Conservation (phyloP, 176 grass and related monocot species). For the Calamus simplicifolius region DNA sequence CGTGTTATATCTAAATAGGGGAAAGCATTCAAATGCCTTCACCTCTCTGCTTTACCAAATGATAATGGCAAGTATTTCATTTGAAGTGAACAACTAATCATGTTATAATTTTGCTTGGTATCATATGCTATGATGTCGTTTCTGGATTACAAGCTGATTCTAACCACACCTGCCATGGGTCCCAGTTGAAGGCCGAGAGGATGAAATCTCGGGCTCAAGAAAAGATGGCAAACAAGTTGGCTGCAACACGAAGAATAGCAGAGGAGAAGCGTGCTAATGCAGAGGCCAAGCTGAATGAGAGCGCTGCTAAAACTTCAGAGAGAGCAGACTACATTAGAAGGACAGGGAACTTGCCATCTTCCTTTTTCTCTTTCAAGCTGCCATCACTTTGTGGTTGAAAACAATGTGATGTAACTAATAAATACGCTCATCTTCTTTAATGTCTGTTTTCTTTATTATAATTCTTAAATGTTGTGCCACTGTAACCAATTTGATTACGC, state of each 20-base stretch:
- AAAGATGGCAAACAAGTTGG: conserved; percentile 55
- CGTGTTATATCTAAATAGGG: no score
- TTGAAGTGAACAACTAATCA: no score
- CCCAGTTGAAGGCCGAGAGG: conserved; percentile 73
- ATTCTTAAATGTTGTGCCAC: no score
- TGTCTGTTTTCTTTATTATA: no score
- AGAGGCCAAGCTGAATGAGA: conserved; percentile 60
- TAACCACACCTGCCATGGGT: background rate
- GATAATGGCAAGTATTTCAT: no score
- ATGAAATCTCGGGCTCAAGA: conserved; percentile 75
- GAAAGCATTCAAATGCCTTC: no score
- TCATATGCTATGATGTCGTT: background rate
- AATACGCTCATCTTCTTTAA: no score
- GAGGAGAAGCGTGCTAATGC: conserved; percentile 72
- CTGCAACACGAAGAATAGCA: conserved; percentile 35
- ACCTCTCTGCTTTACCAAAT: no score
- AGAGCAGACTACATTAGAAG: conserved; percentile 76
- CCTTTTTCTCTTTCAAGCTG: conserved; percentile 72
- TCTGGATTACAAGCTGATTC: background rate
- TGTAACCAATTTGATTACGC: no score
- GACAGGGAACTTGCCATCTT: conserved; percentile 72
- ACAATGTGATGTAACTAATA: no score
- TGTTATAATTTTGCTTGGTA: no score
- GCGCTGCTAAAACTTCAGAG: conserved; percentile 51
- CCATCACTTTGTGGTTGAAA: conserved; percentile 66